These are phyloP conservation scores for Rubia occidens DNA, from an alignment of 305 asterid species.

Conservation along the genomic window DNA sequence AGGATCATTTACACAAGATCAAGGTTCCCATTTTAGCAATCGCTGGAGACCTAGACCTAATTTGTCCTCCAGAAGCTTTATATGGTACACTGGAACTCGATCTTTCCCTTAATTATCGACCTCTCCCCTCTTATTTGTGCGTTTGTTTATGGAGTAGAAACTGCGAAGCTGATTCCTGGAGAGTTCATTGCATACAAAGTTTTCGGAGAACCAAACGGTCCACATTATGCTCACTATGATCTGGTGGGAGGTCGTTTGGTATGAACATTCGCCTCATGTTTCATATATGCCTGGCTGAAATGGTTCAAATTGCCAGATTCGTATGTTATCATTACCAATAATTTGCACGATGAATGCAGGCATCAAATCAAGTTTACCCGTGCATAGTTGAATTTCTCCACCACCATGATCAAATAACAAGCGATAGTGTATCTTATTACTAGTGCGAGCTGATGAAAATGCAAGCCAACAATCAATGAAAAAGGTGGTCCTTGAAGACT, in stretches of 20 bases:
- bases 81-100: conserved; percentile 11
- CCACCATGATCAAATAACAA: conserved; percentile 7
- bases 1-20: conserved; percentile 24
- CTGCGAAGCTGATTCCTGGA: conserved; percentile 24
- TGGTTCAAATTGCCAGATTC: not conserved
- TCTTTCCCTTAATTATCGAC: not conserved
- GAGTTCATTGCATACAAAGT: conserved; percentile 22
- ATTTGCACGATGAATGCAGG: conserved; percentile 18
- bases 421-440: not conserved
- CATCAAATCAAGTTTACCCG: conserved; percentile 17
- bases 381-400: conserved; percentile 16
- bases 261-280: conserved; percentile 5
- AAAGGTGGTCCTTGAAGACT: not conserved
- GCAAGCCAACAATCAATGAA: not conserved
- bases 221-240: conserved; percentile 31
- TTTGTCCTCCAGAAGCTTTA: conserved; percentile 28
- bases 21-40: conserved; percentile 25
- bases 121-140: not conserved
- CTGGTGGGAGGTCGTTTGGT: conserved; percentile 24
- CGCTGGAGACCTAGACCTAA: conserved; percentile 27
- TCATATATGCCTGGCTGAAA: not conserved
- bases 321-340: not conserved
- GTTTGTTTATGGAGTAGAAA: conserved; percentile 16
- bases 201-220: conserved; percentile 24
- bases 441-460: not conserved